Percentiles rank a stretch among this genome's conserved stretches.
Conservation (phyloP, 768 basidiomycete genomes). For the Rhizopogon salebrosus region DNA sequence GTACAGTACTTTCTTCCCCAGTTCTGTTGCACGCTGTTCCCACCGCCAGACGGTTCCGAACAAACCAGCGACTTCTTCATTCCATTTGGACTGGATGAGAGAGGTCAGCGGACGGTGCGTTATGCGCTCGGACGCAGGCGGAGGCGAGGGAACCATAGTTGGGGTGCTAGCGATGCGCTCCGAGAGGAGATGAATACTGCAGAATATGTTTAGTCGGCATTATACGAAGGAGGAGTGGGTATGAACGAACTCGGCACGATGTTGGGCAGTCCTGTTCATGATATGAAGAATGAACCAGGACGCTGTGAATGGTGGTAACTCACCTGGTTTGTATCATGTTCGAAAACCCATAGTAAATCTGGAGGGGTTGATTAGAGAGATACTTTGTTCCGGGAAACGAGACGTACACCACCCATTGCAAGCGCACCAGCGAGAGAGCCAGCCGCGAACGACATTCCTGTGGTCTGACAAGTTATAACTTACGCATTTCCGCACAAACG, state of each 20-base stretch:
- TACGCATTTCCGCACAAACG: too few relatives aligned
- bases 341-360: slow-evolving; percentile 73
- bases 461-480: too few relatives aligned
- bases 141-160: slow-evolving; percentile 41
- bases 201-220: background rate
- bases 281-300: background rate
- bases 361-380: background rate
- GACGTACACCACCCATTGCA: slow-evolving; percentile 57
- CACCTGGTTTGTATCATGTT: slow-evolving; percentile 57
- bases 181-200: slow-evolving; percentile 46
- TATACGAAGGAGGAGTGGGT: background rate
- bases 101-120: slow-evolving; percentile 39
- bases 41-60: slow-evolving; percentile 39
- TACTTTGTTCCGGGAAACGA: background rate
- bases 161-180: slow-evolving; percentile 48
- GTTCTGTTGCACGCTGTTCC: slow-evolving; percentile 41
- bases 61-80: slow-evolving; percentile 45
- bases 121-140: slow-evolving; percentile 51
- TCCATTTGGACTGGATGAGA: slow-evolving; percentile 54
- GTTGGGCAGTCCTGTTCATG: slow-evolving; percentile 46
- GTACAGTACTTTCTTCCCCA: slow-evolving; percentile 44
- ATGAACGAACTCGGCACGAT: slow-evolving; percentile 48
- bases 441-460: slow-evolving; percentile 50
- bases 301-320: slow-evolving; percentile 9
- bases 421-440: slow-evolving; percentile 70